Percentiles rank a stretch among this genome's conserved stretches.
Evolutionary conservation across 352 stramenopile species (phyloP).

Genomic region (Phytophthora ramorum): DNA sequence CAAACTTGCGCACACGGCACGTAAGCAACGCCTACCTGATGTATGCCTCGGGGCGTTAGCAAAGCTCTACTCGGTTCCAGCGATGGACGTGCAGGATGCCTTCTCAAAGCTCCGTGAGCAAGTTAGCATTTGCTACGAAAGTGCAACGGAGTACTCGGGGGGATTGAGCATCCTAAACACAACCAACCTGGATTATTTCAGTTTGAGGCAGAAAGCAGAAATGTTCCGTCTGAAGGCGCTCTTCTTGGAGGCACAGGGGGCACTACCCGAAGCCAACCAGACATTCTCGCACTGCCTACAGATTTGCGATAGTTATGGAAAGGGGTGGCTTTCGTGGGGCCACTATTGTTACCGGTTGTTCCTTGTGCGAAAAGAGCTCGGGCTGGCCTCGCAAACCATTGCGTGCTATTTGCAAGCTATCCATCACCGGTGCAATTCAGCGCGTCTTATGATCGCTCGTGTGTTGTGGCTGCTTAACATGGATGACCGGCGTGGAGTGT

Average conservation of each 20-base stretch:
- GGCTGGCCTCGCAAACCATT: constrained; percentile 90
- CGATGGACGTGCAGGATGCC: constrained; percentile 94
- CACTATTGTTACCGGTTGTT: constrained; percentile 92
- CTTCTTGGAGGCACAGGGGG: constrained; percentile 89
- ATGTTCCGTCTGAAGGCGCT: constrained; percentile 93
- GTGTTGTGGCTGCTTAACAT: constrained; percentile 92
- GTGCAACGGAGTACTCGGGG: constrained; percentile 84
- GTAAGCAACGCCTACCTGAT: constrained; percentile 91
- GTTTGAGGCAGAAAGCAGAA: constrained; percentile 91
- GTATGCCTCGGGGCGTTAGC: constrained; percentile 87
- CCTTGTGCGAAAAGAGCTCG: constrained; percentile 72
- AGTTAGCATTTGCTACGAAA: constrained; percentile 93
- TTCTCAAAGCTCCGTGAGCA: constrained; percentile 94
- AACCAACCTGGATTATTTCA: constrained; percentile 95
- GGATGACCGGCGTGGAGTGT: constrained; percentile 77
- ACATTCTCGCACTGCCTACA: constrained; percentile 93
- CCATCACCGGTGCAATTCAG: constrained; percentile 90
- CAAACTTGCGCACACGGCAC: constrained; percentile 89
- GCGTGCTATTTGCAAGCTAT: constrained; percentile 95
- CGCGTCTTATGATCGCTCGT: constrained; percentile 89
- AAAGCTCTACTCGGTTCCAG: constrained; percentile 88
- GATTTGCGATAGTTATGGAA: constrained; percentile 93
- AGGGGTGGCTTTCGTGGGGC: constrained; percentile 96
- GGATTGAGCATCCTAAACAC: constrained; percentile 94
- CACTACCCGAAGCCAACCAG: constrained; percentile 83